These are phyloP conservation scores for Spathaspora hagerdaliae DNA, from an alignment of 805 yeast genomes.

Conservation along the genomic window DNA sequence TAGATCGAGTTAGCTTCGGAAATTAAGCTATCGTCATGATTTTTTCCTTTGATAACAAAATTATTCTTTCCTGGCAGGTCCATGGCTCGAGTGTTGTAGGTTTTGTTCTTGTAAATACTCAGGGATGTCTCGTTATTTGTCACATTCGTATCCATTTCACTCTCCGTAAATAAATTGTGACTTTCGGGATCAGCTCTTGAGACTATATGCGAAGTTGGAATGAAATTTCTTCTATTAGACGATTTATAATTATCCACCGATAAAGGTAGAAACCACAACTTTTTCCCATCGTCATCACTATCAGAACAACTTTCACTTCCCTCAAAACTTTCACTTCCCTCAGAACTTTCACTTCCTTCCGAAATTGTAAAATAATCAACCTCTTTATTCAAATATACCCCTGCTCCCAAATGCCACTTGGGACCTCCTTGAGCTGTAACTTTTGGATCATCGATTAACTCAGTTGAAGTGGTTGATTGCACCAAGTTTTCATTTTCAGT, in stretches of 20 bases:
- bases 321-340: neutral
- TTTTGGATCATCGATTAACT: neutral
- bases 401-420: conserved; percentile 13
- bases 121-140: too few relatives aligned
- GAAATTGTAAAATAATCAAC: conserved; percentile 1
- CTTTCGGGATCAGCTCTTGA: conserved; percentile 3
- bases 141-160: too few relatives aligned
- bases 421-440: conserved; percentile 7
- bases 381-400: conserved; percentile 14
- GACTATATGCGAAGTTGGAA: conserved; percentile 5
- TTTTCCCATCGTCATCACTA: conserved; percentile 5
- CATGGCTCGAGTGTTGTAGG: too few relatives aligned
- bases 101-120: too few relatives aligned
- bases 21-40: too few relatives aligned
- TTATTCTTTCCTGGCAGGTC: too few relatives aligned
- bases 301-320: neutral
- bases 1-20: neutral
- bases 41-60: too few relatives aligned
- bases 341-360: conserved; percentile 1
- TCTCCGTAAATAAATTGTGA: conserved; percentile 1
- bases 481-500: neutral
- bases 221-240: too few relatives aligned
- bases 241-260: neutral
- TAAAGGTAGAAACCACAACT: conserved; percentile 17
- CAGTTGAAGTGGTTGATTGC: neutral